Evolutionary conservation across 176 grass and related monocot species (phyloP), one percentile per base, ranked within the genome.

Genomic region (Ensete glaucum): DNA sequence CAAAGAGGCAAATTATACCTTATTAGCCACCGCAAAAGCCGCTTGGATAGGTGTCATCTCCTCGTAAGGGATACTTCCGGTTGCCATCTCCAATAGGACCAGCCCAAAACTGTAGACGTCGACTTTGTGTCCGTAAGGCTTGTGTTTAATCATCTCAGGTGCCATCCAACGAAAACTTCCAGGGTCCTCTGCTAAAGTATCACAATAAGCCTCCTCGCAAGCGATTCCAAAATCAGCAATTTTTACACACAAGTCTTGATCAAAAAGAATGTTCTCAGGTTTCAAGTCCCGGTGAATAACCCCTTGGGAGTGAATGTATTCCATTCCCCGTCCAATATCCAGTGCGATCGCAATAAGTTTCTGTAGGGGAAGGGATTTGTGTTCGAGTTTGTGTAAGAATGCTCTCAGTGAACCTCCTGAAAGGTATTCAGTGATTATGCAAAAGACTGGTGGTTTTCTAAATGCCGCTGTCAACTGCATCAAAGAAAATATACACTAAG

Each of bases 21-120:
- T 74, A 17, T 74, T 29, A 56, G 57, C 72, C 23, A 74, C 72
- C 14, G 72, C 72, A 74, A 74, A 74, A 17, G 72, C 72, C 26
- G 72, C 72, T 4, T 74, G 72, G 26, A 56, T 9, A 2, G 72
- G 53, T 1, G 23, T 74, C 72, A 56, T 56, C 16, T 74, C 53
- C 6, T 74, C 53, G 3, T 56, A 74, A 17, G 72, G 72, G 17
- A 74, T 15, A 24, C 23, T 74, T 74, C 72, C 72, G 1, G 72
- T 74, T 11, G 24, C 9, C 53, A 74, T 55, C 24, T 74, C 72
- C 72, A 52, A 58, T 1, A 74, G 9, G 16, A 74, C 53, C 17
- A 74, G 1, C 13, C 71, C 71, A 73, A 73, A 73, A 73, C 71
- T 73, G 71, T 73, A 73, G 19, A 73, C 71, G 25, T 73, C 71